phyloP scores from a whole-genome alignment of 129 eudicot species.

The Flaveria trinervia region DNA sequence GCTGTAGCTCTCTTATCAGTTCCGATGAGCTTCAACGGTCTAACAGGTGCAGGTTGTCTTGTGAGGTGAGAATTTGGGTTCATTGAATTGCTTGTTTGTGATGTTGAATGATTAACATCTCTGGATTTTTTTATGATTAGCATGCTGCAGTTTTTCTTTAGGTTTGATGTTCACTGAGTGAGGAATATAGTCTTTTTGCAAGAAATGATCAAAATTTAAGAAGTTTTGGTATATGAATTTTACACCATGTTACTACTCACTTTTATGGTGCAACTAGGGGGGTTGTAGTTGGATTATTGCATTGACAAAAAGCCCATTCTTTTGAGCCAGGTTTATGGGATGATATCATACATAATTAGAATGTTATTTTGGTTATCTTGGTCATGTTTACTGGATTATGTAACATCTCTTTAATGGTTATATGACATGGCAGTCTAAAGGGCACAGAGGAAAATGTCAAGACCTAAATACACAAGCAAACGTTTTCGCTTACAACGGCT shows the following conservation, averaged over 20 bases:
- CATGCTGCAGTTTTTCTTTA: background rate
- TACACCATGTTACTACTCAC: background rate
- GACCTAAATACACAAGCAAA: slow-evolving; percentile 23
- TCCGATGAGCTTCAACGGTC: slow-evolving; percentile 23
- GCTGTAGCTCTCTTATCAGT: slow-evolving; percentile 27
- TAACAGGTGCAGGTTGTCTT: slow-evolving; percentile 28
- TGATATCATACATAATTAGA: background rate
- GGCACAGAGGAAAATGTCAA: slow-evolving; percentile 35
- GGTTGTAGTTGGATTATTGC: background rate
- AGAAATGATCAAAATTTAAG: background rate
- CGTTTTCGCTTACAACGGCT: slow-evolving; percentile 57
- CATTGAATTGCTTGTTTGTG: background rate
- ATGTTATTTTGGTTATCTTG: slow-evolving; percentile 1
- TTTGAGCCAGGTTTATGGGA: too few species aligned
- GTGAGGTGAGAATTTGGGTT: slow-evolving; percentile 37
- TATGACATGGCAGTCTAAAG: slow-evolving; percentile 43
- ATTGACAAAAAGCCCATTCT: background rate
- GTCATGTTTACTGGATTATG: background rate
- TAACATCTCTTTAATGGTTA: background rate
- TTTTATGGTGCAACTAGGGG: background rate
- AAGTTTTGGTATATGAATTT: background rate
- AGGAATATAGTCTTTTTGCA: background rate
- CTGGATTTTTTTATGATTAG: background rate
- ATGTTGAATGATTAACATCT: background rate
- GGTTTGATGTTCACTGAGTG: background rate